phyloP scores from a whole-genome alignment of 2,329 filamentous ascomycete species.

The Venturia carpophila region DNA sequence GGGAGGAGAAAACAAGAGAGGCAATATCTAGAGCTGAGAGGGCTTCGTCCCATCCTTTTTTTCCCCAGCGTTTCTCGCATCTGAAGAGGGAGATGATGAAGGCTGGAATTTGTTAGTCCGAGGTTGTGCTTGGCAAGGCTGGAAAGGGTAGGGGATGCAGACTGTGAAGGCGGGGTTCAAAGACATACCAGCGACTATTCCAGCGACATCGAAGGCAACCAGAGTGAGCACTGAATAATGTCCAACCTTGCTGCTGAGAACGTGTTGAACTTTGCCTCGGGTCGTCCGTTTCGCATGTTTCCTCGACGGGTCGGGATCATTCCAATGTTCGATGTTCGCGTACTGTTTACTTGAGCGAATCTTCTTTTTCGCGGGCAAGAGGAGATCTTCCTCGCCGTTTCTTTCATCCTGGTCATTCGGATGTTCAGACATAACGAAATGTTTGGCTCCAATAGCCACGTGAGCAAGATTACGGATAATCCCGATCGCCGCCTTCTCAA shows the following conservation, averaged over 20 bases:
- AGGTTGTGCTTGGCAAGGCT: conserved; percentile 38
- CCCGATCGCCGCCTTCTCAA: not conserved
- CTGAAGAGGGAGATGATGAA: conserved; percentile 44
- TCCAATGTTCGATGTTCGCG: not conserved
- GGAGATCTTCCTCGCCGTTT: not conserved
- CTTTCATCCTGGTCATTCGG: not conserved
- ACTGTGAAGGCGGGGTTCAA: not conserved
- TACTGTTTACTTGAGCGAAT: not conserved
- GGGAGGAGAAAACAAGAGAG: conserved; percentile 52
- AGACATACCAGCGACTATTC: conserved; percentile 39
- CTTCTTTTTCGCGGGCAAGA: not conserved
- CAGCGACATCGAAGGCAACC: conserved; percentile 43
- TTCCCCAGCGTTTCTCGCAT: conserved; percentile 35
- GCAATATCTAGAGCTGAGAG: conserved; percentile 42
- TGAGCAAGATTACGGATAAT: not conserved
- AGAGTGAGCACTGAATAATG: conserved; percentile 44
- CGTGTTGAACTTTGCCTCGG: conserved; percentile 27
- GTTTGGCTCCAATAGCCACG: not conserved
- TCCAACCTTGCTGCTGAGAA: conserved; percentile 40
- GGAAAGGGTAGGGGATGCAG: conserved; percentile 25
- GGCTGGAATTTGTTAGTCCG: conserved; percentile 26
- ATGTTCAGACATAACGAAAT: not conserved
- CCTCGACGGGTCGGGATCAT: not conserved
- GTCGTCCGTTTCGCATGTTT: conserved; percentile 6
- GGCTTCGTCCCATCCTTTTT: conserved; percentile 30